Evolutionary conservation across 495 filamentous ascomycete genomes (phyloP).

Genomic region (Penicillium manginii): DNA sequence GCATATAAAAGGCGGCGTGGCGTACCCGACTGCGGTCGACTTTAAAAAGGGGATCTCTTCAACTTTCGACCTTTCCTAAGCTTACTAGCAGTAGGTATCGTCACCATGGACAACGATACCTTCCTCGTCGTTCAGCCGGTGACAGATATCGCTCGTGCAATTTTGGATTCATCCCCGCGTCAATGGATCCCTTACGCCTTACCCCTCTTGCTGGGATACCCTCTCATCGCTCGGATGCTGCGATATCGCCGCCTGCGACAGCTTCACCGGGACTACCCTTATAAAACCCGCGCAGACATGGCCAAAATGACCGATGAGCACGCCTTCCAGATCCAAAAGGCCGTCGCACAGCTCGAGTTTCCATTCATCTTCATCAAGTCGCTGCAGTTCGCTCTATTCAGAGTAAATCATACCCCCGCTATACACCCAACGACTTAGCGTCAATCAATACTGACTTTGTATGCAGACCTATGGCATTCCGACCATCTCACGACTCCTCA

Average conservation of each 20-base stretch:
- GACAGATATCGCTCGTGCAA: background rate
- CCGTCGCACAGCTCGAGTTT: constrained; percentile 56
- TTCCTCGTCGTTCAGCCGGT: constrained; percentile 4
- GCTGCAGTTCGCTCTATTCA: constrained; percentile 69
- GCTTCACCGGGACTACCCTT: constrained; percentile 53
- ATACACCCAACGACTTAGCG: background rate
- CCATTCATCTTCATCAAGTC: constrained; percentile 58
- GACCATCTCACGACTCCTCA: constrained; percentile 60
- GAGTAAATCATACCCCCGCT: constrained; percentile 34
- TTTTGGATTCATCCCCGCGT: constrained; percentile 20
- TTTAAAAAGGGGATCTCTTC: background rate
- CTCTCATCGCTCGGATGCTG: constrained; percentile 39
- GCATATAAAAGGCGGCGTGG: background rate
- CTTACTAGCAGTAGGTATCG: no score
- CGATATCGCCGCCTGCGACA: constrained; percentile 52
- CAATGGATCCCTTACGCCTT: constrained; percentile 32
- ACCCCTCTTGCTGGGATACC: constrained; percentile 32
- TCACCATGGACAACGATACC: constrained; percentile 20
- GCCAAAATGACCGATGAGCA: constrained; percentile 65
- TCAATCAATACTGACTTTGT: background rate
- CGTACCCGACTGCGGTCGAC: background rate
- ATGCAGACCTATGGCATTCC: constrained; percentile 68
- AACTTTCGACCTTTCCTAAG: no score
- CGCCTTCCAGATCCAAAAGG: constrained; percentile 58
- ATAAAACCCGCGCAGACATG: constrained; percentile 56